Evolutionary conservation across 139 green algal species (phyloP).

Genomic region (Penium margaritaceum): DNA sequence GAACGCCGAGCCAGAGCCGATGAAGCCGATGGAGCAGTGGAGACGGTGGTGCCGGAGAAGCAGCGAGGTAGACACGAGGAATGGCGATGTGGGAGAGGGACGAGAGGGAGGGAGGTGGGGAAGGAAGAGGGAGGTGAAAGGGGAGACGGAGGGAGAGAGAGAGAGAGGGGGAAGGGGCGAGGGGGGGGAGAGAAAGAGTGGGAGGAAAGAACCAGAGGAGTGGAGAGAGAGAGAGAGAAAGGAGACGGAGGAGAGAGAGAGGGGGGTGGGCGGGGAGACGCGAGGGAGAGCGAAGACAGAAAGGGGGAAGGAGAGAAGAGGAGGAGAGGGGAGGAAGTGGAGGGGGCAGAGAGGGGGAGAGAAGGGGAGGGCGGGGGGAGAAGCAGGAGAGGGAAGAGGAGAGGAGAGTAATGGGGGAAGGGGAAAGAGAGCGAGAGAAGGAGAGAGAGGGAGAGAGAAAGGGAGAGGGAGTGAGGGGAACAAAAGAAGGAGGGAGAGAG

Average conservation of each 20-base stretch:
- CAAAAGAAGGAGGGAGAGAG: not conserved
- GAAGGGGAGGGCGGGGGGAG: not conserved
- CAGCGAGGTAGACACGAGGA: not conserved
- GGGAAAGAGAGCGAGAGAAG: not conserved
- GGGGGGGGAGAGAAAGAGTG: not conserved
- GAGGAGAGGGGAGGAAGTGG: not conserved
- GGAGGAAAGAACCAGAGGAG: not conserved
- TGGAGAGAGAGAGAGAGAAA: not conserved
- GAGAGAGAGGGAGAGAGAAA: not conserved
- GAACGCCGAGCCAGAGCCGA: not conserved
- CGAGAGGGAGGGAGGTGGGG: not conserved
- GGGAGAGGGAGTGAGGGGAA: no score
- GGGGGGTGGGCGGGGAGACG: not conserved
- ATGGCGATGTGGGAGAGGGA: not conserved
- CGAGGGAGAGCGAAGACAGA: not conserved
- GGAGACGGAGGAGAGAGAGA: not conserved
- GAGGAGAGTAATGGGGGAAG: not conserved
- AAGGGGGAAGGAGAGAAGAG: not conserved
- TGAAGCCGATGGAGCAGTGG: not conserved
- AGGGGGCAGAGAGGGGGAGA: not conserved
- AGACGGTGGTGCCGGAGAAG: not conserved
- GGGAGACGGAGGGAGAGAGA: not conserved
- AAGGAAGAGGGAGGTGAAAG: not conserved
- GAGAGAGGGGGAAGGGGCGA: not conserved
- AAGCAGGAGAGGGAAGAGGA: not conserved